These are phyloP conservation scores for Penicillium simplicissimum DNA, from an alignment of 495 filamentous ascomycete genomes.

Conservation along the genomic window DNA sequence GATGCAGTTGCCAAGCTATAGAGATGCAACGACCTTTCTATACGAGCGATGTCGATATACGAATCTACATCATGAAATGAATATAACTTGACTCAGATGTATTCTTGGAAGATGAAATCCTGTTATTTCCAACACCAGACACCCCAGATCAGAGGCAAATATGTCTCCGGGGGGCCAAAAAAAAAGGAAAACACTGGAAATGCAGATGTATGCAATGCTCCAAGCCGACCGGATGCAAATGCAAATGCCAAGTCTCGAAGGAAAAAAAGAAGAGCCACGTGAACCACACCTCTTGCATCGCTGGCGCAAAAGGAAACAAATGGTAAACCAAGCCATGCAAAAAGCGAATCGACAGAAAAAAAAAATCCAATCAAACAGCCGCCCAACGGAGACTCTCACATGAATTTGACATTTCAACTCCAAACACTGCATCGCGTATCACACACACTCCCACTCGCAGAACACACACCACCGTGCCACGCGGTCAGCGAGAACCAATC, in stretches of 20 bases:
- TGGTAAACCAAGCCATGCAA: slow-evolving; percentile 11
- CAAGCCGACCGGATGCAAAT: slow-evolving; percentile 33
- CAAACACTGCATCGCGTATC: slow-evolving; percentile 16
- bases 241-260: slow-evolving; percentile 31
- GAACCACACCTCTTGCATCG: slow-evolving; percentile 9
- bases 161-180: slow-evolving; percentile 7
- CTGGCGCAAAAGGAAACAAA: slow-evolving; percentile 7
- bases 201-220: slow-evolving; percentile 33
- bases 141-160: slow-evolving; percentile 6
- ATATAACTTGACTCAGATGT: slow-evolving; percentile 1
- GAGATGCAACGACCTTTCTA: background rate
- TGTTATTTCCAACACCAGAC: slow-evolving; percentile 18
- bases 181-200: slow-evolving; percentile 11
- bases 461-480: slow-evolving; percentile 98
- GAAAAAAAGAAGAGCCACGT: slow-evolving; percentile 1
- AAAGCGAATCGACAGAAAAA: background rate
- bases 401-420: slow-evolving; percentile 9
- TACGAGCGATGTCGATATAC: background rate
- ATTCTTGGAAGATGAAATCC: slow-evolving; percentile 9
- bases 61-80: slow-evolving; percentile 1
- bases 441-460: slow-evolving; percentile 85
- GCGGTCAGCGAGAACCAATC: slow-evolving; percentile 89
- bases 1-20: slow-evolving; percentile 53
- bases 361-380: slow-evolving; percentile 15
- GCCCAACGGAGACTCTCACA: slow-evolving; percentile 5